Base-by-base conservation (phyloP, 768 basidiomycete species). In the Clathrus columnatus region DNA sequence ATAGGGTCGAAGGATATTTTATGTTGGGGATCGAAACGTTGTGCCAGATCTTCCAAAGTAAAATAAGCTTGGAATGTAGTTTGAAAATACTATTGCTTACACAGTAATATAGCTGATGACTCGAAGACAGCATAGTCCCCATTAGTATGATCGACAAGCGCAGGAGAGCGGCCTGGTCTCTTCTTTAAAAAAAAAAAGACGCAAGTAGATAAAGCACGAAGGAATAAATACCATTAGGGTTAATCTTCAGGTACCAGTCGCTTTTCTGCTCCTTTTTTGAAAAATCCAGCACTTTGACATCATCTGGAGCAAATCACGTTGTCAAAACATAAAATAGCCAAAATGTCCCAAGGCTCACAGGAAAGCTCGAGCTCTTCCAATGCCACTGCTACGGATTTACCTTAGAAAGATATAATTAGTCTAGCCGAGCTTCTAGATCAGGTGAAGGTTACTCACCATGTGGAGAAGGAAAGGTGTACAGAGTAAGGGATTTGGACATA, bases 241-340 rank as follows among this genome's bases (percentile, higher is more conserved):
- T 87, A 60, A 84, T 63, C 42, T 80, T 74, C 59, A 91, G 75
- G 70, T 84, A 92, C 85, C 85, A 90, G 0, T 76, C 76, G 64
- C 87, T 81, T 71, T 92, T 93, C 71, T 92, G 90, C n/a, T 73
- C 71, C 61, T 84, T 84, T 59, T 77, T 79, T 14, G 65, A 67
- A 60, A 92, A 73, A 56, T 81, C 71, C 60, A 93, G 75, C 46
- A 64, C 72, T 58, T 78, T 36, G n/a, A 36, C 7, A n/a, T 36
- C n/a, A 8, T 36, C 36, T 36, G 4, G 36, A 8, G n/a, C 36
- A n/a, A 32, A 14, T 6, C 14, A 7, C 7, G 30, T 32, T 14
- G 7, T 32, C 7, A 36, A 8, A 11, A 14, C n/a, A n/a, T 14
- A 36, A 11, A n/a, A 36, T 36, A 36, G 2, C 11, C 36, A 36